Conservation (phyloP, 1,284 basidiomycete genomes). For the Boletus smithii region DNA sequence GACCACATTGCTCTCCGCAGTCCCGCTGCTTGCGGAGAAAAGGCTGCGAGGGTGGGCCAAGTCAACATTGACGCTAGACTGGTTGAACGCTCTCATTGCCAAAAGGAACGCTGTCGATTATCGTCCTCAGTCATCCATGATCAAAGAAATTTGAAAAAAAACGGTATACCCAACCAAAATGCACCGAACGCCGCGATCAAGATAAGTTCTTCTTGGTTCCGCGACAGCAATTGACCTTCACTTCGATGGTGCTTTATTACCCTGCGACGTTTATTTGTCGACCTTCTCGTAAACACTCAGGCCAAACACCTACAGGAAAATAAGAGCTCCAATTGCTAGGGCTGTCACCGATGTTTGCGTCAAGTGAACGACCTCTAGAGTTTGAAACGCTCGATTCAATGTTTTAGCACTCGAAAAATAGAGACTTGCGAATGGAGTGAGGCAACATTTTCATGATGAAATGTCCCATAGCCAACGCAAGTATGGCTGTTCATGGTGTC, state of each 20-base stretch:
- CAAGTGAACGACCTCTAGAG: slow-evolving; percentile 60
- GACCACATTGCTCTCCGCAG: slow-evolving; percentile 34
- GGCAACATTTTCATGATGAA: slow-evolving; percentile 35
- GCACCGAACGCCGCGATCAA: slow-evolving; percentile 66
- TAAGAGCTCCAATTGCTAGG: slow-evolving; percentile 57
- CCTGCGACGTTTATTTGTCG: slow-evolving; percentile 13
- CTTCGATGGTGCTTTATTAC: slow-evolving; percentile 62
- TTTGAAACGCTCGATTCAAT: slow-evolving; percentile 8
- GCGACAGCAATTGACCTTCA: slow-evolving; percentile 54
- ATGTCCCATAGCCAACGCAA: slow-evolving; percentile 33
- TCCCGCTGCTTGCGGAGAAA: slow-evolving; percentile 35
- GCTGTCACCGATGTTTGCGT: slow-evolving; percentile 71
- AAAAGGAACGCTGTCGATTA: slow-evolving; percentile 39
- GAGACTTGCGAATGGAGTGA: slow-evolving; percentile 44
- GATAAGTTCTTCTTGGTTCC: slow-evolving; percentile 66
- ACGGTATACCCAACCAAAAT: slow-evolving; percentile 65
- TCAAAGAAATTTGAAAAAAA: neutral
- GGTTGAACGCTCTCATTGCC: slow-evolving; percentile 43
- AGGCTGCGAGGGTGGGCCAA: slow-evolving; percentile 31
- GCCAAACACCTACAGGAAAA: slow-evolving; percentile 54
- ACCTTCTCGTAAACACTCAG: neutral
- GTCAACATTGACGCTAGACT: slow-evolving; percentile 29
- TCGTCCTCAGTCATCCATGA: slow-evolving; percentile 7
- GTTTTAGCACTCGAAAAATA: slow-evolving; percentile 4
- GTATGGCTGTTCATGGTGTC: slow-evolving; percentile 24